Evolutionary conservation across 1,139 yeast genomes (phyloP).

Genomic region (Yamadazyma siamensis): DNA sequence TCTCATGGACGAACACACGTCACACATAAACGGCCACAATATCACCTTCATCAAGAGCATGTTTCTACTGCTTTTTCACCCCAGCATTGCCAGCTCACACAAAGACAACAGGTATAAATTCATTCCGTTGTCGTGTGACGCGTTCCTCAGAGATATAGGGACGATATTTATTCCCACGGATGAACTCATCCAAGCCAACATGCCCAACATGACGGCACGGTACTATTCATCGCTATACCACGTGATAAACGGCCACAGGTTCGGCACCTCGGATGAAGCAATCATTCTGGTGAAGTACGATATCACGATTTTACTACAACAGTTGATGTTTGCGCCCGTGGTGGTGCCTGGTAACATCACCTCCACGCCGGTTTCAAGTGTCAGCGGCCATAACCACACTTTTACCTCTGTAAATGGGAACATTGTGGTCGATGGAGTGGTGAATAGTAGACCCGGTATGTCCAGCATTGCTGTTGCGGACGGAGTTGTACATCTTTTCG

Average conservation of each 20-base stretch:
- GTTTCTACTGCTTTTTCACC: conserved; percentile 30
- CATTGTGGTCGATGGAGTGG: conserved; percentile 14
- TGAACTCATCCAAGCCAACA: conserved; percentile 20
- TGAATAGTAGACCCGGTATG: conserved; percentile 14
- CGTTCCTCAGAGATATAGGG: conserved; percentile 23
- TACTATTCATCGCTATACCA: conserved; percentile 32
- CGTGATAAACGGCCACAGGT: conserved; percentile 16
- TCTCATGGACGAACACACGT: conserved; percentile 17
- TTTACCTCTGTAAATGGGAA: conserved; percentile 2
- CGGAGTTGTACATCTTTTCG: conserved; percentile 63
- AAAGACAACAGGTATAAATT: conserved; percentile 5
- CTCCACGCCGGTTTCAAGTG: conserved; percentile 1
- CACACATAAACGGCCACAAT: conserved; percentile 18
- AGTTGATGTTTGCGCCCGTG: conserved; percentile 24
- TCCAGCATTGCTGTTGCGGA: conserved; percentile 50
- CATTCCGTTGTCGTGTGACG: conserved; percentile 26
- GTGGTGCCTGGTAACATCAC: conserved; percentile 36
- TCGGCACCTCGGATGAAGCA: conserved; percentile 31
- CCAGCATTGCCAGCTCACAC: not conserved
- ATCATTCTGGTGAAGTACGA: conserved; percentile 29
- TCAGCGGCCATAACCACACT: not conserved
- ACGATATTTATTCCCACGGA: conserved; percentile 39
- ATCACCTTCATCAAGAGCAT: conserved; percentile 26
- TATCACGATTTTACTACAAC: conserved; percentile 22
- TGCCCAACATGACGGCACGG: conserved; percentile 23